Evolutionary conservation across 2,329 filamentous ascomycete genomes (phyloP), one percentile per base, ranked within the genome.

Genomic region (Pseudofabraea citricarpa): DNA sequence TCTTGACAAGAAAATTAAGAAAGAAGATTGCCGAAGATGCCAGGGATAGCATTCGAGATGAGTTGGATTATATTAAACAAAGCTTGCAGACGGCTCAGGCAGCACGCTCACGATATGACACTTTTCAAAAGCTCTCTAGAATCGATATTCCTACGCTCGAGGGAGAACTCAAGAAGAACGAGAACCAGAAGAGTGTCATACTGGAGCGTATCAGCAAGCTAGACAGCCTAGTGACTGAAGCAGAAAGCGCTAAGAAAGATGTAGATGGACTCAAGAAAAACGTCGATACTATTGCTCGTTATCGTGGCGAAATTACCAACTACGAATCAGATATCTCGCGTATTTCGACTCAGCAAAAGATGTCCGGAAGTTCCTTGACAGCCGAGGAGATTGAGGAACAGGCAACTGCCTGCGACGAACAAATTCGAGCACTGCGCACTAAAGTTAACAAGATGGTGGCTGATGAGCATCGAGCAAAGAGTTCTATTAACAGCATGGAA

Each of bases 301-400:
- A 84, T 33, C 70, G 81, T 50, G 76, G 73, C 47, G 88, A 95
- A 35, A 85, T 91, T 47, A 71, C 72, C 36, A 81, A 83, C 27
- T 81, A 87, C 5, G 79, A 87, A 56, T 67, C 68, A 29, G 85
- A 95, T 61, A 84, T 96, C 39, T 73, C 84, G 44, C 81, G 86
- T 42, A 77, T 95, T 39, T 73, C 79, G 45, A 81, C 81, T 7
- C 89, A 90, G 53, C 86, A 96, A 59, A 81, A 85, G 56, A 78
- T 83, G 12, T 72, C 75, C 20, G 77, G 78, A 10, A 64, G 74
- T 8, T 76, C 79, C 12, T 80, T 87, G 49, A 87, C 86, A 22
- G 75, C 89, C 6, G 87, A 95, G 42, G 87, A 93, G 52, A 90
- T 97, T 41, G 86, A 93, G 55, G 82, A 87, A 41, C 79, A 90